Base-by-base conservation (phyloP, 2,329 filamentous ascomycete genomes). In the Geosmithia morbida region DNA sequence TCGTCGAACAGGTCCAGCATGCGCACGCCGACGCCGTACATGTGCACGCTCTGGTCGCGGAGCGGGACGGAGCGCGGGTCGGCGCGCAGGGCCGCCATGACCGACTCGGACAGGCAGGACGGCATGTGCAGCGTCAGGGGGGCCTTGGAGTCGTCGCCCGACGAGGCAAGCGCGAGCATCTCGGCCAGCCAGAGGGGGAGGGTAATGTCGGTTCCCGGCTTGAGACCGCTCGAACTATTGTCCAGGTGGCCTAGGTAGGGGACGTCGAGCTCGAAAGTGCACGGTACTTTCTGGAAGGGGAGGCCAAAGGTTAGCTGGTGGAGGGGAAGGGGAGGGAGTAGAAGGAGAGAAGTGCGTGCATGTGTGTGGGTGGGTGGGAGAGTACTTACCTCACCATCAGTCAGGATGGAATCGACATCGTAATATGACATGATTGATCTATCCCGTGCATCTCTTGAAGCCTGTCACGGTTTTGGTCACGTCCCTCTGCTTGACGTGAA, bases 161-260 rank as follows among this genome's bases (percentile, higher is more conserved):
- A 64, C 26, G 71, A 73, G 52, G 77, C 81, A 43, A 94, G 76
- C 29, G 87, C 86, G 46, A 98, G 84, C 77, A 96, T 90, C 64
- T 95, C 87, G 54, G 85, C 88, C 13, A 98, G 80, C 92, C 92
- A 98, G 54, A 97, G 74, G 2, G 92, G 92, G 1, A 97, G 79
- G 51, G 84, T 77, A 44, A 97, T 73, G 42, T 82, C 80, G 1
- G 87, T 90, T 50, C 86, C 85, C 48, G 81, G 67, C 62, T 90
- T 92, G 56, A 97, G 81, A 60, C 85, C 66, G 30, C 73, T 67
- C 2, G 65, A 61, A 20, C 85, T 75, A 58, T 88, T 88, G 66
- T 94, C 88, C 50, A 98, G 75, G 62, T 94, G 87, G 54, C 89
- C 89, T 43, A 97, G 77, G 48, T 85, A 81, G 18, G 88, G 84